Base-by-base conservation (phyloP, 2,329 filamentous ascomycete genomes). In the Ophiostoma fasciatum region DNA sequence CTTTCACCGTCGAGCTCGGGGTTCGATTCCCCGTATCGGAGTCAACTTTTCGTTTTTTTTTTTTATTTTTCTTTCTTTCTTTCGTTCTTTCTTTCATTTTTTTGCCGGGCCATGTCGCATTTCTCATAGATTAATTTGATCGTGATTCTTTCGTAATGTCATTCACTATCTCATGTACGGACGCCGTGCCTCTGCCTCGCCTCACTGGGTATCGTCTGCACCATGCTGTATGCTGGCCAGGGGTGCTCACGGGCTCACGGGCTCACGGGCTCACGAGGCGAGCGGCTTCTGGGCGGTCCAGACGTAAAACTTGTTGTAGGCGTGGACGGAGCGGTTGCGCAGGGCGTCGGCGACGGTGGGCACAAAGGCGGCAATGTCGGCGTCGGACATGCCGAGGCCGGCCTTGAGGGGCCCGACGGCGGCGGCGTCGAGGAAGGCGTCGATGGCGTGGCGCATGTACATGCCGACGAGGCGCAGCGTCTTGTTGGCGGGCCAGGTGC, bases 401-500 rank as follows among this genome's bases (percentile, higher is more conserved):
- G 51, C 53, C 12, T 43, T 49, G 21, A 61, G 46, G 1, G 60
- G 58, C 31, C 57, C 57, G 3, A 50, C 47, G 4, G 56, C 50
- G 33, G 61, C 49, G 0, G 54, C 52, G 4, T 51, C 53, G 1
- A 63, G 50, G 12, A 57, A 49, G 14, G 59, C 56, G 19, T 46
- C 39, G 9, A 63, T 49, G 33, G 53, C 53, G 11, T 49, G 44
- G 38, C 55, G 53, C 49, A 58, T 56, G 38, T 61, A 54, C 18
- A 55, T 45, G 8, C 63, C 63, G 2, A 63, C 45, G 3, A 54
- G 51, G 22, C 57, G 54, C 14, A 60, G 46, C 42, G 44, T 53
- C 9, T 42, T 48, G 34, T 64, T 58, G 28, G 48, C 49, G 5
- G 61, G 45, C 64, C 63, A 67, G 3, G 53, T 48, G 1, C 61